Evolutionary conservation across 345 rosid genomes (phyloP).

Genomic region (Euphorbia tirucalli): DNA sequence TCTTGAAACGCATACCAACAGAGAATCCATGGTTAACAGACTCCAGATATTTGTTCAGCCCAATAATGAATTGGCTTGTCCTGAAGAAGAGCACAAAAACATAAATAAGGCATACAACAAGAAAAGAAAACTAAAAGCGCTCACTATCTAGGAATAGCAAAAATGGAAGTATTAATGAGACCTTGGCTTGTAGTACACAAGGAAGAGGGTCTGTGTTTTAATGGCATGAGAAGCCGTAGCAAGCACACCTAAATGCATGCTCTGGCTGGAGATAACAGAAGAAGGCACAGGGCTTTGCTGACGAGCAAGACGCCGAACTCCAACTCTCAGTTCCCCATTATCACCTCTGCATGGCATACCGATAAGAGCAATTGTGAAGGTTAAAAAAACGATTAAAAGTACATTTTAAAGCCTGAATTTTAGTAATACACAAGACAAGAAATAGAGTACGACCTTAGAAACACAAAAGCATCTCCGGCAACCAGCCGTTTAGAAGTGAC

Average conservation of each 20-base stretch:
- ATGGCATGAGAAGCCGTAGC: conserved; percentile 91
- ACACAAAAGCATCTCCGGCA: conserved; percentile 87
- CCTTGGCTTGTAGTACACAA: conserved; percentile 93
- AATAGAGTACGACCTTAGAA: conserved; percentile 55
- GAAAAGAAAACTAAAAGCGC: background rate
- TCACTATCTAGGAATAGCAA: background rate
- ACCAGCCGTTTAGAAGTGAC: conserved; percentile 84
- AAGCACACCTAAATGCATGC: conserved; percentile 95
- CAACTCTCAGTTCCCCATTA: conserved; percentile 71
- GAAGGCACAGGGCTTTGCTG: conserved; percentile 78
- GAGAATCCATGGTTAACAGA: conserved; percentile 57
- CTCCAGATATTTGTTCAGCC: conserved; percentile 72
- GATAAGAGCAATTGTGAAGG: background rate
- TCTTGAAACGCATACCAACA: conserved; percentile 82
- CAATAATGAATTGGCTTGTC: conserved; percentile 84
- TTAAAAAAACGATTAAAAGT: background rate
- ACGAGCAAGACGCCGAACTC: conserved; percentile 65
- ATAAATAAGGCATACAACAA: background rate
- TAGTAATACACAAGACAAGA: conserved; percentile 6
- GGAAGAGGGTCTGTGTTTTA: conserved; percentile 60
- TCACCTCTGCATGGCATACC: conserved; percentile 49
- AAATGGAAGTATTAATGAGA: conserved; percentile 21
- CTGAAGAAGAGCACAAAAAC: conserved; percentile 39
- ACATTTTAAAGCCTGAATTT: background rate
- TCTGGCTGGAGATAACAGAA: conserved; percentile 87